Evolutionary conservation across 169 alveolate species (phyloP).

Genomic region (Plasmodium vinckei): DNA sequence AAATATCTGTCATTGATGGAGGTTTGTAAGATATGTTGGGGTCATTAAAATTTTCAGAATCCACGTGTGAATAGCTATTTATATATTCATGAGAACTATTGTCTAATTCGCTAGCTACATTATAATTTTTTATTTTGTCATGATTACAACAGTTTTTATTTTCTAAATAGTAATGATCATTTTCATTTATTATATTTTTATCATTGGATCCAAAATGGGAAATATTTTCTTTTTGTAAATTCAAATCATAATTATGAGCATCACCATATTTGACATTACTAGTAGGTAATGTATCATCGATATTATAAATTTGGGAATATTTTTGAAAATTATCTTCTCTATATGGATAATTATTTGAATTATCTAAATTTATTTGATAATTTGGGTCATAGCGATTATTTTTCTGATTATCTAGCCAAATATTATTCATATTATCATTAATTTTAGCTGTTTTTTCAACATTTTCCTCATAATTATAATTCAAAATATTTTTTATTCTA

Average conservation of each 20-base stretch:
- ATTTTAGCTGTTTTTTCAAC: not conserved
- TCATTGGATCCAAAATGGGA: constrained; percentile 9
- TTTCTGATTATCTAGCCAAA: not conserved
- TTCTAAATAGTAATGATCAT: not conserved
- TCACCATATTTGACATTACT: not conserved
- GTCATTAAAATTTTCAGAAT: not conserved
- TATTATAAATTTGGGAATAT: not conserved
- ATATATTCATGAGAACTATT: not conserved
- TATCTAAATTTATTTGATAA: not conserved
- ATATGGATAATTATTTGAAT: not conserved
- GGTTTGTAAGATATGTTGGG: constrained; percentile 9
- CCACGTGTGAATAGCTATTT: not conserved
- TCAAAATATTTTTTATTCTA: constrained; percentile 51
- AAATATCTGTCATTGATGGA: constrained; percentile 44
- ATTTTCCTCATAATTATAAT: constrained; percentile 8
- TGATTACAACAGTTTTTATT: constrained; percentile 1
- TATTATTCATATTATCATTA: not conserved
- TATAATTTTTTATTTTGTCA: not conserved
- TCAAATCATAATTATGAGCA: constrained; percentile 5
- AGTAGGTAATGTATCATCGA: not conserved
- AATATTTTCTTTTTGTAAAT: not conserved
- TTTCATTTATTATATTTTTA: not conserved
- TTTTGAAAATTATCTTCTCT: not conserved
- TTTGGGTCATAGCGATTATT: not conserved
- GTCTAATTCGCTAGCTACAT: not conserved